Conservation (phyloP, 2,329 filamentous ascomycete species). For the Penicillium sp. region DNA sequence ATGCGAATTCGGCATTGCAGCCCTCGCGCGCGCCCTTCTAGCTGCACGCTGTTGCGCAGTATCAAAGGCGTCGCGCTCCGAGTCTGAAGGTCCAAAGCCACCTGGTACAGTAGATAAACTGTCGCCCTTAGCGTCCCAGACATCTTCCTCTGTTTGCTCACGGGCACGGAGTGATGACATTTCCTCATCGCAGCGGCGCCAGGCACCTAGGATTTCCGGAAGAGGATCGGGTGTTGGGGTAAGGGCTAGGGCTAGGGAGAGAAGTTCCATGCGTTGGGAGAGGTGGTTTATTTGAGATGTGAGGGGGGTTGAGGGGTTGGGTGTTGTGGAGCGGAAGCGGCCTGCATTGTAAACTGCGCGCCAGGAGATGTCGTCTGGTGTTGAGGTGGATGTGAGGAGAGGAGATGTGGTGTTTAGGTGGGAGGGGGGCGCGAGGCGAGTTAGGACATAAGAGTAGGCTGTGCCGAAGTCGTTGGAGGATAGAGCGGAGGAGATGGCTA, state of each 20-base stretch:
- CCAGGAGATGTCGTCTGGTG: conserved; percentile 62
- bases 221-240: conserved; percentile 57
- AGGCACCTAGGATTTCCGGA: conserved; percentile 62
- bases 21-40: conserved; percentile 29
- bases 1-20: conserved; percentile 25
- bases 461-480: conserved; percentile 55
- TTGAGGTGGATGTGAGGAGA: conserved; percentile 16
- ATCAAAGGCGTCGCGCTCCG: conserved; percentile 47
- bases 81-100: conserved; percentile 45
- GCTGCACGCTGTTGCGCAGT: conserved; percentile 42
- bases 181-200: conserved; percentile 65
- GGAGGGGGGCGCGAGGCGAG: conserved; percentile 49
- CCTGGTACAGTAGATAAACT: conserved; percentile 40
- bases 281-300: conserved; percentile 54
- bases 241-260: conserved; percentile 62
- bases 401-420: conserved; percentile 31
- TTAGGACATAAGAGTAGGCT: conserved; percentile 66
- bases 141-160: conserved; percentile 57
- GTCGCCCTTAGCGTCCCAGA: conserved; percentile 59
- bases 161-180: conserved; percentile 54
- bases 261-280: conserved; percentile 64
- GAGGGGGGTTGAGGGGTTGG: conserved; percentile 31
- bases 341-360: conserved; percentile 64
- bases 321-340: conserved; percentile 47
- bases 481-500: conserved; percentile 48